Evolutionary conservation across 1,284 basidiomycete genomes (phyloP), one percentile per base, ranked within the genome.

Genomic region (Cryptococcus deneoformans): DNA sequence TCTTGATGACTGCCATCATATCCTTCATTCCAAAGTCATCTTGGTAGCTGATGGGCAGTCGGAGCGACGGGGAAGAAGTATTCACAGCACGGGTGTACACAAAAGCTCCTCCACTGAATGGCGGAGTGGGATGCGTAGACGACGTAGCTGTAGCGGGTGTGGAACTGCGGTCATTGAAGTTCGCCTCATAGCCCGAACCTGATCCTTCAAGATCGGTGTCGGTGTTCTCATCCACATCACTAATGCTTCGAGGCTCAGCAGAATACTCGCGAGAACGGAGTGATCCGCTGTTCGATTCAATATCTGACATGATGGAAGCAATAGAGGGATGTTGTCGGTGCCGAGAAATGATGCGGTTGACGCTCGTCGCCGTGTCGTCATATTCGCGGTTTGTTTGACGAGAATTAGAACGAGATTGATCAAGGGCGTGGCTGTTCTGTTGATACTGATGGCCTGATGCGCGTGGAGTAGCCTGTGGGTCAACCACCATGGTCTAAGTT

Each of bases 1-100:
- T 82, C 67, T 90, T 85, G 57, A 94, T 90, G 50, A 93, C 81
- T 9, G 88, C 86, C 80, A 92, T 82, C 87, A 94, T 90, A 54
- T 86, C 82, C 11, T 84, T 80, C 43, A 92, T 79, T 1, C 91
- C 92, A 75, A 92, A 93, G 72, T 93, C 89, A 68, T 91, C 86
- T 61, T 83, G 84, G 29, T 87, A 85, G 46, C 89, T 76, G 35
- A 85, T 74, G 8, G 83, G 79, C 16, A 59, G 40, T 24, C 61
- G 49, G 5, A 70, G 69, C 29, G 59, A 64, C 37, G 69, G 65
- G 6, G 55, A 60, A 3, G 5, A 12, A 3, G 60, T 50, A 35
- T 57, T 59, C 60, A 67, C 51, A 73, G 80, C 55, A 3, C 60
- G 58, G 1, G 62, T 63, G 50, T 63, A 64, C 11, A 65, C 51